Conservation (phyloP, 2,329 filamentous ascomycete genomes). For the Trichoderma simmonsii region DNA sequence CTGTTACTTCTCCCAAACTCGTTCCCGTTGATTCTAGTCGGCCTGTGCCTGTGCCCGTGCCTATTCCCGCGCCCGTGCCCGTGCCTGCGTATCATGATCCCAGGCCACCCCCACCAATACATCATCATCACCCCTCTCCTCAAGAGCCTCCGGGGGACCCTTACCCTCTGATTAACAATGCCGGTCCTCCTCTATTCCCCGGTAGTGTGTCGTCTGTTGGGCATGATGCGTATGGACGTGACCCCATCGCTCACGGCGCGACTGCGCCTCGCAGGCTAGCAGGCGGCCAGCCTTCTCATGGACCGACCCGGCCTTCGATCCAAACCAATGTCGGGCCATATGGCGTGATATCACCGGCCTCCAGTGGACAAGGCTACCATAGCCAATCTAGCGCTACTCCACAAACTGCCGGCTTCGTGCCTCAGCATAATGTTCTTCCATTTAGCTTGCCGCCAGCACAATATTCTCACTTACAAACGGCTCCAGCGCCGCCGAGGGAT, state of each 20-base stretch:
- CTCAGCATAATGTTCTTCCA: conserved; percentile 59
- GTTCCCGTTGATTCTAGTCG: conserved; percentile 49
- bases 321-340: conserved; percentile 50
- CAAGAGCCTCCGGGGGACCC: conserved; percentile 44
- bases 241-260: neutral
- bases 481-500: conserved; percentile 31
- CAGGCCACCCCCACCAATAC: conserved; percentile 37
- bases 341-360: conserved; percentile 51
- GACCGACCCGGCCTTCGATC: conserved; percentile 44
- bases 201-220: conserved; percentile 20
- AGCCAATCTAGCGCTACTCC: conserved; percentile 45
- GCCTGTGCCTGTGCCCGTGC: conserved; percentile 28
- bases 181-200: conserved; percentile 36
- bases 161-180: conserved; percentile 46
- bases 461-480: conserved; percentile 38
- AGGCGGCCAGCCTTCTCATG: conserved; percentile 31
- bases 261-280: conserved; percentile 28
- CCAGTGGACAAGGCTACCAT: conserved; percentile 48
- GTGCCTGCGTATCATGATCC: conserved; percentile 27
- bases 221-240: conserved; percentile 10
- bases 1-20: conserved; percentile 29
- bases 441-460: conserved; percentile 63
- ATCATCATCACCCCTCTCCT: conserved; percentile 47
- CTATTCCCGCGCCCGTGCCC: conserved; percentile 26
- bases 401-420: conserved; percentile 51